Conservation (phyloP, 768 basidiomycete genomes). For the Lanmaoa pseudosensibilis region DNA sequence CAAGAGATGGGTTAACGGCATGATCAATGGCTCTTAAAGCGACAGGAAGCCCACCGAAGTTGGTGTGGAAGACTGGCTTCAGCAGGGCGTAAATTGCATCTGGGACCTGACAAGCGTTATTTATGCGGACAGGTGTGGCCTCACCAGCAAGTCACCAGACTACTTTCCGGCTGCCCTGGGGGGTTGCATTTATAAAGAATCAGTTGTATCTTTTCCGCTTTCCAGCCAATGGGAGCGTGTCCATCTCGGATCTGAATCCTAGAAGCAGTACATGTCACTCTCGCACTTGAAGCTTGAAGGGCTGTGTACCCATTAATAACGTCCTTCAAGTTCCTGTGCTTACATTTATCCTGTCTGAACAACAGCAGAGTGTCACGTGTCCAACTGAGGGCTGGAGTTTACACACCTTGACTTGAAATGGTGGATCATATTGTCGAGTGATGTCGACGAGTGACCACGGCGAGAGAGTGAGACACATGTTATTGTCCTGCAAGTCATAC, state of each 20-base stretch:
- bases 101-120: not conserved
- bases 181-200: not conserved
- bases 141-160: not conserved
- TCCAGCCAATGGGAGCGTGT: not conserved
- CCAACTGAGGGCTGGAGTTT: not conserved
- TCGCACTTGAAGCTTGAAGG: not conserved
- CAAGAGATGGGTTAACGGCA: not conserved
- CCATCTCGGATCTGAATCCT: not conserved
- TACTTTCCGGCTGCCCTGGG: not conserved
- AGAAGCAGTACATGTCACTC: not conserved
- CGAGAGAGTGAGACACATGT: not conserved
- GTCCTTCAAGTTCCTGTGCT: not conserved
- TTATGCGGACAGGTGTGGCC: not conserved
- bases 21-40: not conserved
- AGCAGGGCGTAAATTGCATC: too few relatives aligned
- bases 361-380: too few relatives aligned
- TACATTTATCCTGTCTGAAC: not conserved
- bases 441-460: not conserved
- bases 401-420: not conserved
- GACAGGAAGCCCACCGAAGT: not conserved
- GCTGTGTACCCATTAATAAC: not conserved
- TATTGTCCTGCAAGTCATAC: conserved; percentile 5
- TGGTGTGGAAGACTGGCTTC: not conserved
- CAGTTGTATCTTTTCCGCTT: not conserved
- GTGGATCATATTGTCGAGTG: not conserved